Evolutionary conservation across 257 asterid species (phyloP).

Genomic region (Fraxinus quadrangulata): DNA sequence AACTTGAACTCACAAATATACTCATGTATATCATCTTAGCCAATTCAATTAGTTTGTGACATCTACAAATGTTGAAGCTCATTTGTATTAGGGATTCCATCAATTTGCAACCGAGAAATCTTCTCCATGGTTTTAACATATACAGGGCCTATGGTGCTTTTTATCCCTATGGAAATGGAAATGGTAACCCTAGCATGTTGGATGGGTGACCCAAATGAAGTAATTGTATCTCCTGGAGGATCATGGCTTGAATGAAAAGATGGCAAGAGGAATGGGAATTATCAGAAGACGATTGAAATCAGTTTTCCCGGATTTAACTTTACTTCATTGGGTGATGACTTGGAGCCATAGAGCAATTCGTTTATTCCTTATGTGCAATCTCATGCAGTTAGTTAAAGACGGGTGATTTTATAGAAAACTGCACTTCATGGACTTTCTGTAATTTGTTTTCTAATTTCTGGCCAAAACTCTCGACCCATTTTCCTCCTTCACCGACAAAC

Average conservation of each 20-base stretch:
- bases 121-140: neutral
- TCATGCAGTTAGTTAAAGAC: neutral
- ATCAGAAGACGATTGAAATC: neutral
- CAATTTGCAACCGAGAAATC: neutral
- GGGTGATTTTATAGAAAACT: neutral
- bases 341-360: neutral
- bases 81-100: neutral
- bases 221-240: neutral
- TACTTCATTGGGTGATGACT: neutral
- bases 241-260: neutral
- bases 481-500: neutral
- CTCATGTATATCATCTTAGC: neutral
- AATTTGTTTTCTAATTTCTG: neutral
- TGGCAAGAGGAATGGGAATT: neutral
- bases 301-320: neutral
- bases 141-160: neutral
- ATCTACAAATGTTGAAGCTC: conserved; percentile 1
- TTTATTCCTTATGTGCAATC: neutral
- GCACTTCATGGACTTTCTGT: neutral
- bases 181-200: neutral
- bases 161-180: neutral
- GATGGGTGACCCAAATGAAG: neutral
- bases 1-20: neutral
- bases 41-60: neutral
- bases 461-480: neutral